Percentiles rank a stretch among this genome's conserved stretches.
Evolutionary conservation across 805 yeast species (phyloP).

Genomic region (Ogataea saltuana): DNA sequence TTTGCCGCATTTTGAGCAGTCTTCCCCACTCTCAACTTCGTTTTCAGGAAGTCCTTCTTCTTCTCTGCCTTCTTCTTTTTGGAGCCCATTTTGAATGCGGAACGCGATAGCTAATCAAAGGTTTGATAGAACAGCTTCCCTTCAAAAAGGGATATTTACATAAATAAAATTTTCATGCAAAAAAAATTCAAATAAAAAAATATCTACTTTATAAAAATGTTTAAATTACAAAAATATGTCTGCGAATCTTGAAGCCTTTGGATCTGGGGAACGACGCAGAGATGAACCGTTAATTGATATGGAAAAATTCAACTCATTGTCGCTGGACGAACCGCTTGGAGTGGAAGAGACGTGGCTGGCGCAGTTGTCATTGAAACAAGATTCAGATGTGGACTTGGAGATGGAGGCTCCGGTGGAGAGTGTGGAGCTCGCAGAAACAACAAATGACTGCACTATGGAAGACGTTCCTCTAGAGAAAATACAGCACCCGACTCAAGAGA

Average conservation of each 20-base stretch:
- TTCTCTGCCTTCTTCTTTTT: conserved; percentile 62
- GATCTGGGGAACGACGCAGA: no score
- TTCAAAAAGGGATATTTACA: background rate
- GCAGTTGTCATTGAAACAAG: conserved; percentile 12
- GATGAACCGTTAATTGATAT: background rate
- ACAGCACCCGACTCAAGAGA: background rate
- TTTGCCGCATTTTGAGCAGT: conserved; percentile 68
- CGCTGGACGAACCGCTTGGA: conserved; percentile 15
- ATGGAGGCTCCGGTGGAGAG: conserved; percentile 1
- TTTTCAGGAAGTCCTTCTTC: conserved; percentile 72
- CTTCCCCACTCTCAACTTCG: conserved; percentile 88
- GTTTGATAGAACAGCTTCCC: background rate
- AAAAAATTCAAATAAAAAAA: conserved; percentile 1
- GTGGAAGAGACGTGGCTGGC: conserved; percentile 16
- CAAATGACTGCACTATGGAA: conserved; percentile 17
- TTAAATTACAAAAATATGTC: no score
- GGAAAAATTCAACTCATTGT: conserved; percentile 8
- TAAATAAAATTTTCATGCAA: background rate
- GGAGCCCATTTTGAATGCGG: conserved; percentile 44
- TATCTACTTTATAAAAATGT: no score
- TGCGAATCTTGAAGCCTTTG: no score
- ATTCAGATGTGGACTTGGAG: conserved; percentile 3
- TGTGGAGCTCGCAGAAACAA: background rate
- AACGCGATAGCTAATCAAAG: background rate
- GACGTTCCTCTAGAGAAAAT: conserved; percentile 16